Conservation (phyloP, 768 basidiomycete genomes). For the Punctularia strigosozonata region DNA sequence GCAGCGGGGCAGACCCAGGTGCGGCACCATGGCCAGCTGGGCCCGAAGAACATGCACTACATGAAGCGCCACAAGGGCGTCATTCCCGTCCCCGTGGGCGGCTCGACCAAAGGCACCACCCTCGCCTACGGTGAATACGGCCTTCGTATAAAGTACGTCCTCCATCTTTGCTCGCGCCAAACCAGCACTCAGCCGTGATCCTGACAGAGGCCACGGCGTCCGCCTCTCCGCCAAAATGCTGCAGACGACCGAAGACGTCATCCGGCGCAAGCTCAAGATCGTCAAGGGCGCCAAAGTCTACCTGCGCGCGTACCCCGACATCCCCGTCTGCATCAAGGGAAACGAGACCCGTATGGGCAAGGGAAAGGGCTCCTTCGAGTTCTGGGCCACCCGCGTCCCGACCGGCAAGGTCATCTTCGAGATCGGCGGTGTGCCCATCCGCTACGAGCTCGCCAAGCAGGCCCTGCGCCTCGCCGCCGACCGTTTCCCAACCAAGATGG, state of each 20-base stretch:
- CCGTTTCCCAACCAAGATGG: constrained; percentile 80
- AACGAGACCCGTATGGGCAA: constrained; percentile 99
- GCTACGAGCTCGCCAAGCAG: constrained; percentile 91
- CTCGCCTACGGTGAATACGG: constrained; percentile 90
- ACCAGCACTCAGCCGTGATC: too few species aligned
- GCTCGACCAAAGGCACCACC: constrained; percentile 88
- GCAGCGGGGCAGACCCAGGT: too few species aligned
- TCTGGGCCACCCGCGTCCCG: constrained; percentile 88
- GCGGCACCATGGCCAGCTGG: too few species aligned
- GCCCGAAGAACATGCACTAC: constrained; percentile 75
- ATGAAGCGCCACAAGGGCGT: constrained; percentile 86
- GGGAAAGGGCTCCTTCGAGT: constrained; percentile 96
- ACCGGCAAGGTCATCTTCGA: constrained; percentile 89
- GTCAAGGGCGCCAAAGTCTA: constrained; percentile 84
- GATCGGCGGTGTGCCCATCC: constrained; percentile 80
- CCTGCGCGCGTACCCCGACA: constrained; percentile 88
- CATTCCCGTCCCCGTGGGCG: constrained; percentile 77
- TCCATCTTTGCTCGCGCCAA: too few species aligned
- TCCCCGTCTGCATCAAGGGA: constrained; percentile 97
- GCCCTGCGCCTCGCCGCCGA: constrained; percentile 81
- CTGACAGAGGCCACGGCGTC: constrained; percentile 63
- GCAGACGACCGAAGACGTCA: constrained; percentile 72
- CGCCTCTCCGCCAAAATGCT: constrained; percentile 87
- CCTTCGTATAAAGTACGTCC: constrained; percentile 79
- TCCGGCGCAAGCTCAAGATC: constrained; percentile 80